Conservation (phyloP, 1,139 yeast species). For the Kodamaea ohmeri region DNA sequence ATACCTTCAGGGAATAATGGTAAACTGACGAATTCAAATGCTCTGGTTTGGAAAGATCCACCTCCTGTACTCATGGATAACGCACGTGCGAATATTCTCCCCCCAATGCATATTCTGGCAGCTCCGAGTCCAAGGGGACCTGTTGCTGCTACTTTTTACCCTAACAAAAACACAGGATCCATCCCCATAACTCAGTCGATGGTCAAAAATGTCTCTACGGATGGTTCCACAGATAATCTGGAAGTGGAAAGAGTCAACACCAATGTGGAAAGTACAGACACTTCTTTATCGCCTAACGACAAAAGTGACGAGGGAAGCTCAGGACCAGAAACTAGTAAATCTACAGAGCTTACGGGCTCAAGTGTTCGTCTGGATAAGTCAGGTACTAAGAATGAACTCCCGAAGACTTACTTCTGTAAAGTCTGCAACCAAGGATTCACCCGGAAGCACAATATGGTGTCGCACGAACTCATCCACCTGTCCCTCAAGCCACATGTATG, state of each 20-base stretch:
- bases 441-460: slow-evolving; percentile 70
- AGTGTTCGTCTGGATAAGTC: neutral
- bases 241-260: neutral
- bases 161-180: no score
- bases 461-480: slow-evolving; percentile 70
- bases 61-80: slow-evolving; percentile 8
- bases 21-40: no score
- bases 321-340: neutral
- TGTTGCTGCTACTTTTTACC: slow-evolving; percentile 1
- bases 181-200: slow-evolving; percentile 3
- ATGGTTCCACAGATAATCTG: slow-evolving; percentile 3
- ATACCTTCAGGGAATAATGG: no score
- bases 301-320: slow-evolving; percentile 1
- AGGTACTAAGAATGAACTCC: neutral
- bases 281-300: neutral
- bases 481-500: slow-evolving; percentile 67
- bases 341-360: neutral
- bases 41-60: slow-evolving; percentile 1
- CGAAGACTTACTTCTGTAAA: slow-evolving; percentile 47
- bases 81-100: slow-evolving; percentile 9
- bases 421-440: slow-evolving; percentile 63
- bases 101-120: slow-evolving; percentile 7
- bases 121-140: neutral
- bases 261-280: neutral
- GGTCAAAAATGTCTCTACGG: slow-evolving; percentile 7